These are phyloP conservation scores for Macrolepiota dolichaula DNA, from an alignment of 768 basidiomycete species.

Conservation along the genomic window DNA sequence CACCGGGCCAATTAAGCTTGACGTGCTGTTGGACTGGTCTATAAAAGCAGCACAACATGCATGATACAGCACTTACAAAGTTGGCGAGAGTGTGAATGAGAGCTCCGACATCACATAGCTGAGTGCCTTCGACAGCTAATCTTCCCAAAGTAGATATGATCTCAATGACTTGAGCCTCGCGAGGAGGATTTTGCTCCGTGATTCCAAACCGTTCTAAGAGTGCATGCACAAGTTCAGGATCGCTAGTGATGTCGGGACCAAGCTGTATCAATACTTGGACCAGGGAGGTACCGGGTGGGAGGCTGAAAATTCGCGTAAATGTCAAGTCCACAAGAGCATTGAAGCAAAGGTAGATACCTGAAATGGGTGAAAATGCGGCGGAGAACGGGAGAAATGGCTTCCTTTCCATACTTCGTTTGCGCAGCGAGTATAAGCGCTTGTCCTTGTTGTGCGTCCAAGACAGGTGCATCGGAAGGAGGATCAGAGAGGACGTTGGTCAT, in stretches of 20 bases:
- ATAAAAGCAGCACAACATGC: not conserved
- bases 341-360: conserved; percentile 43
- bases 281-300: conserved; percentile 63
- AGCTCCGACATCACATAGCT: conserved; percentile 70
- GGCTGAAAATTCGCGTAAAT: conserved; percentile 33
- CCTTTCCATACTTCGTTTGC: conserved; percentile 78
- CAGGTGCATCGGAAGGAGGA: conserved; percentile 61
- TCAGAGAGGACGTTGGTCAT: conserved; percentile 79
- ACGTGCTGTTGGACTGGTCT: conserved; percentile 43
- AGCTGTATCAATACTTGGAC: conserved; percentile 76
- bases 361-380: conserved; percentile 71
- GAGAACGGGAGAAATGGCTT: conserved; percentile 70
- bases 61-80: conserved; percentile 51
- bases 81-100: conserved; percentile 70
- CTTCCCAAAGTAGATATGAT: conserved; percentile 66
- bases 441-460: conserved; percentile 70
- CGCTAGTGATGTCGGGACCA: conserved; percentile 75
- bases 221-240: conserved; percentile 66
- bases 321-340: conserved; percentile 13
- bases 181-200: conserved; percentile 66
- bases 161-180: conserved; percentile 68
- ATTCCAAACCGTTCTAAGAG: conserved; percentile 75
- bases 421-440: conserved; percentile 72
- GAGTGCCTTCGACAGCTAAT: conserved; percentile 68
- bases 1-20: conserved; percentile 73